phyloP scores from a whole-genome alignment of 148 eudicot species.

The Salicornia ramosissima region DNA sequence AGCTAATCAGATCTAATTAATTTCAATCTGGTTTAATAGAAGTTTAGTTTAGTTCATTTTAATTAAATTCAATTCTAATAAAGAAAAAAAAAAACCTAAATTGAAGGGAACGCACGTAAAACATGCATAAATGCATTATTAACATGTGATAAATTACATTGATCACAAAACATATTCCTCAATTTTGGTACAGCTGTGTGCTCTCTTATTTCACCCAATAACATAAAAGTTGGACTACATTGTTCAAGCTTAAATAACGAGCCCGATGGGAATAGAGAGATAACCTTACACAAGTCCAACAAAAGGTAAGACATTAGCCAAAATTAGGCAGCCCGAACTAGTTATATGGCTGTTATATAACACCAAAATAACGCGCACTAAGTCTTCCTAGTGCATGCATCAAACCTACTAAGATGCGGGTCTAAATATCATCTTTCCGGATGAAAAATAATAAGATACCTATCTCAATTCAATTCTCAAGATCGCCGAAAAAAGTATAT shows the following conservation, averaged over 20 bases:
- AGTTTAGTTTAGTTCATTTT: too few species aligned
- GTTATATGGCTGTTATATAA: too few species aligned
- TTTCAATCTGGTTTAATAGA: too few species aligned
- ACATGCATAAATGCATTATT: not conserved
- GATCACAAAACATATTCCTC: not conserved
- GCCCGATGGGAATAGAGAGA: not conserved
- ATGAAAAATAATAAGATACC: too few species aligned
- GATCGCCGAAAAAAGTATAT: too few species aligned
- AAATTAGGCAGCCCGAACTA: not conserved
- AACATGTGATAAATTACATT: not conserved
- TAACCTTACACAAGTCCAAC: too few species aligned
- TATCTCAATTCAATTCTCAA: too few species aligned
- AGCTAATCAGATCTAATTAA: too few species aligned
- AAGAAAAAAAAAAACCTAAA: too few species aligned
- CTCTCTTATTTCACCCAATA: not conserved
- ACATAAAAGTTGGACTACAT: not conserved
- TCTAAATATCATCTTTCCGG: too few species aligned
- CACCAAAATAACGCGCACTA: too few species aligned
- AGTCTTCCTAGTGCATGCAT: not conserved
- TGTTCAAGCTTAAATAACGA: not conserved
- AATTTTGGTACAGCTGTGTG: not conserved
- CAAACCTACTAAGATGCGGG: not conserved
- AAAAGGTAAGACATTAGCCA: conserved; percentile 3
- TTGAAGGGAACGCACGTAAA: not conserved
- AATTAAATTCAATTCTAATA: too few species aligned